phyloP scores from a whole-genome alignment of 2,329 filamentous ascomycete species.

The Aspergillus novoparasiticus region DNA sequence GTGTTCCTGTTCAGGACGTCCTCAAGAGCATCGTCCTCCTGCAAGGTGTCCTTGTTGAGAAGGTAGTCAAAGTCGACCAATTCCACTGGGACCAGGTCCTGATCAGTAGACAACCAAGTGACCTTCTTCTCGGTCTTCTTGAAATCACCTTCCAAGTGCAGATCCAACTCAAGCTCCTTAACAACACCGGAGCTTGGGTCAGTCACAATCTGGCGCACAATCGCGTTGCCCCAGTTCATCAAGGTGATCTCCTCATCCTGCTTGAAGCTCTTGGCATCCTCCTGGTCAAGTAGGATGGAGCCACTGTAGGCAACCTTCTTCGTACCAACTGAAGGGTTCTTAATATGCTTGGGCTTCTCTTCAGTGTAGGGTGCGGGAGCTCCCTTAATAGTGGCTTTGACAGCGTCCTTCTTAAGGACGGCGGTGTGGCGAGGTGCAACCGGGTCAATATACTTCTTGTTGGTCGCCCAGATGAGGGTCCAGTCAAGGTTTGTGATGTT shows the following conservation, averaged over 20 bases:
- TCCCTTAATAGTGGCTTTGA: constrained; percentile 70
- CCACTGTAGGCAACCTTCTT: constrained; percentile 83
- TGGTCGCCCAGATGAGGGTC: constrained; percentile 56
- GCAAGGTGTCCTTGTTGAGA: constrained; percentile 91
- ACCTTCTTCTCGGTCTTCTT: constrained; percentile 97
- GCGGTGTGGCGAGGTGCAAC: constrained; percentile 73
- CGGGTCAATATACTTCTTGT: constrained; percentile 83
- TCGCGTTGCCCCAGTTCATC: constrained; percentile 84
- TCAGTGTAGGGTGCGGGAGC: constrained; percentile 65
- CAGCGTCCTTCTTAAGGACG: constrained; percentile 69
- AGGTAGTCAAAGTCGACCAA: constrained; percentile 95
- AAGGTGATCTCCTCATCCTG: constrained; percentile 89
- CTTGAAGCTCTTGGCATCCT: constrained; percentile 78
- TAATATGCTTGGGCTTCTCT: constrained; percentile 83
- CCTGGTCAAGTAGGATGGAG: constrained; percentile 80
- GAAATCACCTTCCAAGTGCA: constrained; percentile 91
- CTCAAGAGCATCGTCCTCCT: constrained; percentile 83
- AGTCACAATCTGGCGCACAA: constrained; percentile 54
- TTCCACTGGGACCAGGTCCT: constrained; percentile 78
- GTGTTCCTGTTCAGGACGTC: constrained; percentile 79
- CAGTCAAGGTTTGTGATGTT: constrained; percentile 54
- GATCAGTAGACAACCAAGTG: constrained; percentile 82
- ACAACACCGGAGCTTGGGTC: constrained; percentile 57
- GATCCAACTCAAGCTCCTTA: constrained; percentile 73
- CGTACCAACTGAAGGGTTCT: constrained; percentile 80